A percentile compares a stretch with the other conserved stretches of the same genome.
These are phyloP conservation scores for Alternaria novae-zelandiae DNA, from an alignment of 2,329 filamentous ascomycete genomes.

Conservation along the genomic window DNA sequence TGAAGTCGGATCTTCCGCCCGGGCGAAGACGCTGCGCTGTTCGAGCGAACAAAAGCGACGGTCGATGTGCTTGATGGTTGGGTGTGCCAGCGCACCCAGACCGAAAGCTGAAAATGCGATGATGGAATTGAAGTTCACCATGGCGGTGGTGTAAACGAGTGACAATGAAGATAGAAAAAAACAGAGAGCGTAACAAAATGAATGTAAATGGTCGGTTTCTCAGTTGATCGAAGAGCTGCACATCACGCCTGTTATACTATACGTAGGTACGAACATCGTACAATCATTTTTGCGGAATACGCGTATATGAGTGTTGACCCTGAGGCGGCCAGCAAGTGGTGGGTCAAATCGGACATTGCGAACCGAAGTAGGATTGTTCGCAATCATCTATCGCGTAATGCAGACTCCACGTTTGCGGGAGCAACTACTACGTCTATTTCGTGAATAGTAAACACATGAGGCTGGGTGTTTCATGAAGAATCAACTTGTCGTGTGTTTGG, in stretches of 20 bases:
- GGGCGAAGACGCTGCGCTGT: constrained; percentile 21
- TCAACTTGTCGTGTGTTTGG: neutral
- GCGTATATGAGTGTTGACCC: neutral
- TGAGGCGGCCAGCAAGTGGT: neutral
- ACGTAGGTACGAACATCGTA: neutral
- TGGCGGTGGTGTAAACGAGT: constrained; percentile 3
- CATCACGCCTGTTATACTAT: neutral
- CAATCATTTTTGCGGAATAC: too few species aligned
- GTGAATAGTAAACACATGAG: neutral
- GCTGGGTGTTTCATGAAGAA: neutral
- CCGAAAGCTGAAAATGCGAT: constrained; percentile 20
- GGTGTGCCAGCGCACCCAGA: constrained; percentile 30
- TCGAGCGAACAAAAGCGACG: constrained; percentile 26
- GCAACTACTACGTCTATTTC: neutral
- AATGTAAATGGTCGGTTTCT: neutral
- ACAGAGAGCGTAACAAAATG: neutral
- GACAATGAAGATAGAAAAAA: neutral
- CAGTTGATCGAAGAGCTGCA: neutral
- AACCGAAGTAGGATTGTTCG: neutral
- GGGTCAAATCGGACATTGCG: neutral
- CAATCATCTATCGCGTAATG: neutral
- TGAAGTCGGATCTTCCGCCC: constrained; percentile 12
- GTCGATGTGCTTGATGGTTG: constrained; percentile 33
- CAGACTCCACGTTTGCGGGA: neutral
- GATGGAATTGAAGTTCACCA: constrained; percentile 26